Base-by-base conservation (phyloP, 371 early-diverging fungal genomes). In the Dinochytrium kinnereticum region DNA sequence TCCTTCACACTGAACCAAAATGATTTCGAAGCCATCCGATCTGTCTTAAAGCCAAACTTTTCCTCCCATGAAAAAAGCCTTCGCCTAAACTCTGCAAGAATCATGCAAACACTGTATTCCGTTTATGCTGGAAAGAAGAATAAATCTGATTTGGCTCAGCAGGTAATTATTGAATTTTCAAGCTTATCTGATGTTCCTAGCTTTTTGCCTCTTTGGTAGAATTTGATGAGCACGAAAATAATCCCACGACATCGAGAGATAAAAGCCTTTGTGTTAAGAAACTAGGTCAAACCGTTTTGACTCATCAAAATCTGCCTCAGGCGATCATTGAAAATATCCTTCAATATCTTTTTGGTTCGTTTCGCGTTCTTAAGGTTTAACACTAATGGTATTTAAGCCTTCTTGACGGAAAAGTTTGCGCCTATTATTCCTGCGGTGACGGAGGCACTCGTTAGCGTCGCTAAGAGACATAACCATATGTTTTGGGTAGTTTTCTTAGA, bases 291-390 rank as follows among this genome's bases (percentile, higher is more conserved):
- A 7, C 15, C 28, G 36, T 61, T 17, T 31, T 37, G 24, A 61
- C 3, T 3, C 10, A 7, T 33, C 34, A 61, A 7, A 5, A 17
- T 7, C 34, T 31, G 10, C 13, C 3, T 26, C 13, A 61, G 61
- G 36, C 2, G 19, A 7, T 15, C 5, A 3, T 61, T 5, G 19
- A 34, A 10, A 33, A 3, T 61, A 24, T 61, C 26, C 15, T 37
- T 28, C 30, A 37, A 61, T 61, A 61, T 37, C 26, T 61, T 15
- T 61, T 61, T 34, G 61, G 61, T 61, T 34, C 13, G 10, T 55
- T 55, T 15, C 10, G 10, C 28, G 10, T 55, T 55, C 10, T 21
- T 55, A 21, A 21, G 26, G 13, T 55, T 28, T 13, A 55, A 55
- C 15, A 28, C 21, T 21, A 55, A 13, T 55, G 17, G 17, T 21